Evolutionary conservation across 441 rosid genomes (phyloP).

Genomic region (Eutrema salsugineum): DNA sequence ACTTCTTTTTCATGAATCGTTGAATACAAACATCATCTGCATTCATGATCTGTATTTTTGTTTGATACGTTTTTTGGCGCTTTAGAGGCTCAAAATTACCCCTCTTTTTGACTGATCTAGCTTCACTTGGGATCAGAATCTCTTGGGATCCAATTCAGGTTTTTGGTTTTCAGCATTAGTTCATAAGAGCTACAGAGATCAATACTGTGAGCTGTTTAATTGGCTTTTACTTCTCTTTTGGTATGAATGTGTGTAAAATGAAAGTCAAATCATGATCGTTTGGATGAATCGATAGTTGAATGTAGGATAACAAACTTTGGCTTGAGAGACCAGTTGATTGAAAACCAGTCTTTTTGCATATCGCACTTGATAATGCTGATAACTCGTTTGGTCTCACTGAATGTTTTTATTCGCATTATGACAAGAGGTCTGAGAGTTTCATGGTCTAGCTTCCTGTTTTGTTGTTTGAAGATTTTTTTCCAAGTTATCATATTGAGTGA

Average conservation of each 20-base stretch:
- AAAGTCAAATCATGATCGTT: not conserved
- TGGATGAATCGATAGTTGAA: not conserved
- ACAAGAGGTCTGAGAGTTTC: not conserved
- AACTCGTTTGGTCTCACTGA: not conserved
- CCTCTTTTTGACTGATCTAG: not conserved
- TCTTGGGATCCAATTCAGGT: not conserved
- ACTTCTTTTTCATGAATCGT: not conserved
- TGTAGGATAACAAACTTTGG: not conserved
- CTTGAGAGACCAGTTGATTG: not conserved
- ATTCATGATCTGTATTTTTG: not conserved
- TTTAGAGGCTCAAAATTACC: not conserved
- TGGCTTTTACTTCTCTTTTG: not conserved
- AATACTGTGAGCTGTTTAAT: not conserved
- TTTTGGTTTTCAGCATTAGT: not conserved
- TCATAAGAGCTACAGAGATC: not conserved
- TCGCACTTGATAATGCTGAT: not conserved
- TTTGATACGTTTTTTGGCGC: not conserved
- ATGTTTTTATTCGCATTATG: not conserved
- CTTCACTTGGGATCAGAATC: not conserved
- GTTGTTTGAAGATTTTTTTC: not conserved
- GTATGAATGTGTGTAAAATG: not conserved
- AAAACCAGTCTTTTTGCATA: not conserved
- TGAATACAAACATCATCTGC: slow-evolving; percentile 1
- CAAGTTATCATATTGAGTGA: not conserved
- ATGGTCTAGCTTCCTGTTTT: not conserved